Conservation (phyloP, 371 early-diverging fungal genomes). For the Haplosporangium sp. region DNA sequence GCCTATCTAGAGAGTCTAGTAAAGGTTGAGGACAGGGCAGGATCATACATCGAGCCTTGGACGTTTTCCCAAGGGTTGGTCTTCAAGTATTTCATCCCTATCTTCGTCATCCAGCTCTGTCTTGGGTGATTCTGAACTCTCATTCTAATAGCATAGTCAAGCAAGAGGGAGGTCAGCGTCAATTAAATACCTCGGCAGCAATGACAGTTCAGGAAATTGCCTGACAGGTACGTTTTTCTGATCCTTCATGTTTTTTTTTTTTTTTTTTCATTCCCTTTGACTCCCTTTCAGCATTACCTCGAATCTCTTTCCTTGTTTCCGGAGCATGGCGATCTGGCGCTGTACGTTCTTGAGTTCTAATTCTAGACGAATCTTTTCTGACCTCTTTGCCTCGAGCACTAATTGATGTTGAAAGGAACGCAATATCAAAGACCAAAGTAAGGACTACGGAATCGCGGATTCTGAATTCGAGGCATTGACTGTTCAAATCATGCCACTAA, state of each 20-base stretch:
- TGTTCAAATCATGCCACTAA: too few species aligned
- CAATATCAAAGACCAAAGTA: neutral
- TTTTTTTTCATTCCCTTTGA: too few species aligned
- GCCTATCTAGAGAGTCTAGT: neutral
- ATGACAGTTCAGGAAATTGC: too few species aligned
- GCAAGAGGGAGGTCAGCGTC: too few species aligned
- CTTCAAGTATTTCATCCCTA: conserved; percentile 42
- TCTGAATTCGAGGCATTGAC: too few species aligned
- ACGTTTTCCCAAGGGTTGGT: conserved; percentile 46
- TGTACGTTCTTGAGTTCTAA: conserved; percentile 63
- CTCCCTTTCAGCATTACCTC: conserved; percentile 11
- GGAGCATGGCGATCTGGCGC: conserved; percentile 55
- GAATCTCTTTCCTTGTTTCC: conserved; percentile 38
- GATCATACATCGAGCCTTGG: conserved; percentile 38
- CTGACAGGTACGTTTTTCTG: too few species aligned
- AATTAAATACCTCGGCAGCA: too few species aligned
- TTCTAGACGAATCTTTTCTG: conserved; percentile 62
- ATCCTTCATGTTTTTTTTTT: too few species aligned
- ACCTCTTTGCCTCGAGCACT: conserved; percentile 66
- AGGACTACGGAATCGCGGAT: neutral
- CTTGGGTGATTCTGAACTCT: conserved; percentile 50
- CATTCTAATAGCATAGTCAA: conserved; percentile 15
- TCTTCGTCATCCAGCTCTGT: conserved; percentile 46
- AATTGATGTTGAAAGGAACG: conserved; percentile 7
- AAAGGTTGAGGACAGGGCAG: neutral